A percentile compares a stretch with the other conserved stretches of the same genome.
Evolutionary conservation across 306 rosid genomes (phyloP).

Genomic region (Begonia peltatifolia): DNA sequence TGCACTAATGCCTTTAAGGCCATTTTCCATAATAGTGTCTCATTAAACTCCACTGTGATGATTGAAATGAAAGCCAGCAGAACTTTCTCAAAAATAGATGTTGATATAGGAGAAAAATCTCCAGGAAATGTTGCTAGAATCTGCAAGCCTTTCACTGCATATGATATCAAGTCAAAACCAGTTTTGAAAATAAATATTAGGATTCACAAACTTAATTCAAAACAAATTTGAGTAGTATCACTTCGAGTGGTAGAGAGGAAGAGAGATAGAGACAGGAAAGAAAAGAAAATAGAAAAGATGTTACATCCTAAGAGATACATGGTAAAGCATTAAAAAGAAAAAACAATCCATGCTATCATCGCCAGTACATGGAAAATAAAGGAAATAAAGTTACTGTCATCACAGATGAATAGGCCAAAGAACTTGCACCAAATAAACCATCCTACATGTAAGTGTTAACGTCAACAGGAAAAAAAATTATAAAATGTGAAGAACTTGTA

Average conservation of each 20-base stretch:
- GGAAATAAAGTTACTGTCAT: too few relatives aligned
- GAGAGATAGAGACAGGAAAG: not conserved
- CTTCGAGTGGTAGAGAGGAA: not conserved
- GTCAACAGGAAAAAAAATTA: too few relatives aligned
- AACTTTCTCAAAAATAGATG: constrained; percentile 34
- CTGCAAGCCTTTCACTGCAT: constrained; percentile 79
- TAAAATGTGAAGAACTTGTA: too few relatives aligned
- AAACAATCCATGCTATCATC: too few relatives aligned
- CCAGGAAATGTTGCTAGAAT: constrained; percentile 55
- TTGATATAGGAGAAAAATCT: constrained; percentile 50
- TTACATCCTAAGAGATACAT: not conserved
- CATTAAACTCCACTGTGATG: constrained; percentile 38
- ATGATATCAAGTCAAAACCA: constrained; percentile 5
- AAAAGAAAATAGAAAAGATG: not conserved
- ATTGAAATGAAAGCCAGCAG: constrained; percentile 54
- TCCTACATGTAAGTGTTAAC: too few relatives aligned
- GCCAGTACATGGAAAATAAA: too few relatives aligned
- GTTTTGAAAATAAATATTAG: not conserved
- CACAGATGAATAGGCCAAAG: too few relatives aligned
- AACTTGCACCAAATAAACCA: too few relatives aligned
- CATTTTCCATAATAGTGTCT: constrained; percentile 44
- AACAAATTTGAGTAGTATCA: not conserved
- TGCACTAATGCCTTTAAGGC: constrained; percentile 55
- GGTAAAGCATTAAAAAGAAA: not conserved
- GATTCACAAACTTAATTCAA: not conserved